Base-by-base conservation (phyloP, 768 basidiomycete genomes). In the Leccinum sublutescens region DNA sequence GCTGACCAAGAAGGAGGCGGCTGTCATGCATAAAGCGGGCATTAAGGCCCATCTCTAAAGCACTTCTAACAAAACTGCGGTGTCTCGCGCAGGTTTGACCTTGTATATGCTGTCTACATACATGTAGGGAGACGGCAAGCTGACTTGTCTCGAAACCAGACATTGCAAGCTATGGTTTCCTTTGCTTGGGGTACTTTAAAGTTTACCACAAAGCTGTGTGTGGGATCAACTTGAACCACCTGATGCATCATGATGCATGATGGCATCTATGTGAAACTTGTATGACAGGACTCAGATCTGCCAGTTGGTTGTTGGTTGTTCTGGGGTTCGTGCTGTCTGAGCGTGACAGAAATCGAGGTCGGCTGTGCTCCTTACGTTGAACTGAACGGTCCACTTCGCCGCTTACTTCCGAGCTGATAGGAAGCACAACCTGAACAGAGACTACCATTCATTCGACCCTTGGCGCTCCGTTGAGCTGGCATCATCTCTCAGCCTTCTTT, bases 1-100 rank as follows among this genome's bases (percentile, higher is more conserved):
- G 59, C 68, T 81, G 49, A 82, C 81, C 72, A 78, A 78, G 75
- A 89, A 79, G 71, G 87, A 93, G 70, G 78, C 74, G n/a, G 77
- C 68, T 6, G 68, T 91, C 52, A 72, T 89, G 64, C 77, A 81
- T 49, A 85, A 83, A 66, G 80, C 84, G 59, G 82, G 84, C 27
- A 50, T 89, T 34, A 89, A 85, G 66, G 76, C 82, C 8, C 83
- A 77, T 61, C 75, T 89, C 43, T 89, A 66, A 56, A 31, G 23
- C 3, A 19, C 8, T 33, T 25, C 1, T n/a, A 6, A 51, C 6
- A 43, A 15, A 14, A 27, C 33, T 5, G 33, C 0, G 5, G 33
- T 23, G 29, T 21, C 51, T 11, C 15, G 4, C 19, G 27, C 33
- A 40, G 36, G 38, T 17, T 17, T n/a, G n/a, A 40, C 38, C 17